phyloP scores from a whole-genome alignment of 352 stramenopile species.

The Globisporangium viniferum region DNA sequence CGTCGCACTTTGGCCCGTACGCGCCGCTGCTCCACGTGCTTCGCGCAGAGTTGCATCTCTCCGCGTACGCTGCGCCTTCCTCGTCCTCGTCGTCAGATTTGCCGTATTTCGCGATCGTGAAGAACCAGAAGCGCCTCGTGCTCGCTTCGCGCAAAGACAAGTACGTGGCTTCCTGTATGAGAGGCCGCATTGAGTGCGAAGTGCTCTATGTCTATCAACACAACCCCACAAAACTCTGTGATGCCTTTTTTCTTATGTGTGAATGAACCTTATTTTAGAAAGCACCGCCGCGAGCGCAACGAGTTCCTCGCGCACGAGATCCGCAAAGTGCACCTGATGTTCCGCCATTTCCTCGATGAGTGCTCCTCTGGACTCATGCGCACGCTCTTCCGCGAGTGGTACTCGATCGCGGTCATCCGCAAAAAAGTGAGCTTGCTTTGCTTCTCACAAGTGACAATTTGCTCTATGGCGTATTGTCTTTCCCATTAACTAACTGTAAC shows the following conservation, averaged over 20 bases:
- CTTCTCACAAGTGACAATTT: neutral
- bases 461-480: neutral
- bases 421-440: constrained; percentile 46
- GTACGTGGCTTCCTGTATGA: constrained; percentile 18
- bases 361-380: constrained; percentile 44
- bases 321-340: constrained; percentile 48
- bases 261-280: constrained; percentile 15
- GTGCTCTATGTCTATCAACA: no score
- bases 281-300: constrained; percentile 49
- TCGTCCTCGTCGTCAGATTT: constrained; percentile 4
- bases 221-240: neutral
- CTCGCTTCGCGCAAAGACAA: constrained; percentile 44
- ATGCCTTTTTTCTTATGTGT: neutral
- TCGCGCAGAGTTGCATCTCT: constrained; percentile 34
- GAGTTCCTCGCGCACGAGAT: constrained; percentile 56
- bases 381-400: constrained; percentile 66
- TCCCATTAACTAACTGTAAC: neutral
- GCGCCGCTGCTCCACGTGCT: constrained; percentile 40
- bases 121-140: constrained; percentile 56
- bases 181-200: no score
- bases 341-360: constrained; percentile 45
- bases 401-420: constrained; percentile 47
- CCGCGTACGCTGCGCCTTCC: constrained; percentile 35
- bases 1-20: constrained; percentile 53
- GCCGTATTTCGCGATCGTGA: constrained; percentile 66